phyloP scores from a whole-genome alignment of 2,329 filamentous ascomycete genomes.

The Periconia digitata region DNA sequence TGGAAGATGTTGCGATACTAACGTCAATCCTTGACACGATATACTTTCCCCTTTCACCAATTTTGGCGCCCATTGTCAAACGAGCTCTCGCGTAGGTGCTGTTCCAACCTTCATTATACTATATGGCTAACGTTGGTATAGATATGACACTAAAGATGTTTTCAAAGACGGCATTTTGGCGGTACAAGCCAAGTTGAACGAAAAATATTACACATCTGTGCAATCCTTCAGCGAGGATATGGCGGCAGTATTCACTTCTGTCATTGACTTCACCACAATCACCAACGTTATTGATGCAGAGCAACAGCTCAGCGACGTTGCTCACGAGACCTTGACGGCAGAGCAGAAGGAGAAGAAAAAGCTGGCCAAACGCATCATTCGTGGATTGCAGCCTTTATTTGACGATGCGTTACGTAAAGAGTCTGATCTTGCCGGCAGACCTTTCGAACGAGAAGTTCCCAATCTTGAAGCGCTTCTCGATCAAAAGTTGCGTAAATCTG shows the following conservation, averaged over 20 bases:
- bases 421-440: constrained; percentile 73
- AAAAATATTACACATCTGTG: constrained; percentile 62
- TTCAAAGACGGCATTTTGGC: constrained; percentile 58
- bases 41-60: constrained; percentile 83
- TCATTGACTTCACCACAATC: constrained; percentile 53
- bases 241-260: constrained; percentile 57
- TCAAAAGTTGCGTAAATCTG: constrained; percentile 60
- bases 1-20: constrained; percentile 75
- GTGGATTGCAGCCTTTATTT: constrained; percentile 74
- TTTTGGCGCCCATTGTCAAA: constrained; percentile 76
- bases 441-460: constrained; percentile 68
- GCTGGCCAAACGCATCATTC: constrained; percentile 87
- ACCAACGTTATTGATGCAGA: constrained; percentile 45
- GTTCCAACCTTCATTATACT: not conserved
- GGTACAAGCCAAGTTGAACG: constrained; percentile 56
- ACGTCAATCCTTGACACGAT: constrained; percentile 80
- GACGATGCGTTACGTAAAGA: constrained; percentile 78
- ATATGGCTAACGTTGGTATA: constrained; percentile 13
- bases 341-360: constrained; percentile 82
- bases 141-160: constrained; percentile 52
- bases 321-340: constrained; percentile 46
- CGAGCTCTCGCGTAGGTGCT: constrained; percentile 78
- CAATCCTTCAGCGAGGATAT: constrained; percentile 62
- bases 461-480: constrained; percentile 76
- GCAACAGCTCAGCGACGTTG: constrained; percentile 44